These are phyloP conservation scores for Oleoguttula mirabilis DNA, from an alignment of 495 filamentous ascomycete genomes.

Conservation along the genomic window DNA sequence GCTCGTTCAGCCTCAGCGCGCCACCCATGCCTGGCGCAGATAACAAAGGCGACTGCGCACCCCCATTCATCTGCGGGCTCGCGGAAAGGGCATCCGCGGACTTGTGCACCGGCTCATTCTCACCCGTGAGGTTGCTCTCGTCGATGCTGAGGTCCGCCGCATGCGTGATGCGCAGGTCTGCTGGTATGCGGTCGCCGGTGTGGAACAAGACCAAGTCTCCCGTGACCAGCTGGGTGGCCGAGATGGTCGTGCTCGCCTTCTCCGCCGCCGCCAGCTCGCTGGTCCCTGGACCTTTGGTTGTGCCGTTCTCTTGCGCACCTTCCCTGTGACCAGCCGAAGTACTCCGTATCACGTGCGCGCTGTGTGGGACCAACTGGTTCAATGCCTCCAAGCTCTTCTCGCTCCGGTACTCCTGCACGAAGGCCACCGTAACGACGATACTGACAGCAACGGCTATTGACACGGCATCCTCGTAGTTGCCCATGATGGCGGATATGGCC, in stretches of 20 bases:
- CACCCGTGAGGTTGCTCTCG: constrained; percentile 92
- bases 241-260: constrained; percentile 66
- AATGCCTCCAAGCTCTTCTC: constrained; percentile 95
- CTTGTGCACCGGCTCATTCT: constrained; percentile 85
- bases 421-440: constrained; percentile 92
- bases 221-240: constrained; percentile 73
- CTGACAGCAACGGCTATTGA: constrained; percentile 91
- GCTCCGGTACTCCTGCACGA: constrained; percentile 93
- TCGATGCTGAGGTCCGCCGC: constrained; percentile 84
- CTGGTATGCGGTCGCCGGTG: constrained; percentile 90
- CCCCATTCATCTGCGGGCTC: constrained; percentile 22
- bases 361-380: constrained; percentile 84
- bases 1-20: constrained; percentile 52
- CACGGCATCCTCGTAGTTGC: constrained; percentile 89
- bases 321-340: background rate
- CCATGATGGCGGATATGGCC: constrained; percentile 77
- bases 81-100: constrained; percentile 45
- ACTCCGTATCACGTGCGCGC: constrained; percentile 72
- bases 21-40: constrained; percentile 39
- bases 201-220: constrained; percentile 89
- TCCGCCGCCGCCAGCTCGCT: constrained; percentile 44
- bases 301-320: constrained; percentile 21
- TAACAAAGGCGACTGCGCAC: constrained; percentile 43
- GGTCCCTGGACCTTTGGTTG: constrained; percentile 12
- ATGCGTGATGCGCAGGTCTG: constrained; percentile 87